Evolutionary conservation across 768 basidiomycete genomes (phyloP).

Genomic region (Heimioporus sp.): DNA sequence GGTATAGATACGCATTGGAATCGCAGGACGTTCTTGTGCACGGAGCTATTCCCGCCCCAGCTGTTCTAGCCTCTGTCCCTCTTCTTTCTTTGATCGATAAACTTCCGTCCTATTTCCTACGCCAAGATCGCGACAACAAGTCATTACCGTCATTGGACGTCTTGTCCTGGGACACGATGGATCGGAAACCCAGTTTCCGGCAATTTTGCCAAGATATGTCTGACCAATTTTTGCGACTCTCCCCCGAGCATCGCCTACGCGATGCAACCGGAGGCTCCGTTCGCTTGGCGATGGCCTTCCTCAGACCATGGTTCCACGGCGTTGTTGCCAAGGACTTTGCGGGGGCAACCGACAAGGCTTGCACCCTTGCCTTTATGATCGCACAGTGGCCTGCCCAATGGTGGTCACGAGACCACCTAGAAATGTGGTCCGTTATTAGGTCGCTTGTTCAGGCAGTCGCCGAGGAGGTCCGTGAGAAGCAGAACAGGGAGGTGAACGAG

Average conservation of each 20-base stretch:
- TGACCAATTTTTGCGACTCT: constrained; percentile 54
- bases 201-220: constrained; percentile 73
- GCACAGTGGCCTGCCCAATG: constrained; percentile 67
- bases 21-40: constrained; percentile 75
- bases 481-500: constrained; percentile 38
- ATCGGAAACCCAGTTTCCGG: constrained; percentile 60
- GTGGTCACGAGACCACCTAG: constrained; percentile 65
- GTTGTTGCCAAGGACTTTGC: constrained; percentile 41
- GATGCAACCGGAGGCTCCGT: constrained; percentile 70
- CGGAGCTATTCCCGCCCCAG: constrained; percentile 62
- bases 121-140: constrained; percentile 33
- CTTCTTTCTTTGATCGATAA: constrained; percentile 61
- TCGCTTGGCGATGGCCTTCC: constrained; percentile 61
- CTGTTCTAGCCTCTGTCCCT: constrained; percentile 69
- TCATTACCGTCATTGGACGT: constrained; percentile 32
- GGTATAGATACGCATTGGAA: constrained; percentile 72
- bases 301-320: constrained; percentile 68
- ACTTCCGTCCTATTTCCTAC: constrained; percentile 69
- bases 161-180: constrained; percentile 54
- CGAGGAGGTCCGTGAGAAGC: constrained; percentile 61
- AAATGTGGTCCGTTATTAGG: constrained; percentile 57
- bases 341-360: constrained; percentile 36
- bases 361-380: constrained; percentile 47
- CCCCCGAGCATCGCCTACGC: constrained; percentile 54
- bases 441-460: constrained; percentile 59